A percentile compares a stretch with the other conserved stretches of the same genome.
Evolutionary conservation across 2,329 filamentous ascomycete genomes (phyloP).

Genomic region (Pseudocercospora musae): DNA sequence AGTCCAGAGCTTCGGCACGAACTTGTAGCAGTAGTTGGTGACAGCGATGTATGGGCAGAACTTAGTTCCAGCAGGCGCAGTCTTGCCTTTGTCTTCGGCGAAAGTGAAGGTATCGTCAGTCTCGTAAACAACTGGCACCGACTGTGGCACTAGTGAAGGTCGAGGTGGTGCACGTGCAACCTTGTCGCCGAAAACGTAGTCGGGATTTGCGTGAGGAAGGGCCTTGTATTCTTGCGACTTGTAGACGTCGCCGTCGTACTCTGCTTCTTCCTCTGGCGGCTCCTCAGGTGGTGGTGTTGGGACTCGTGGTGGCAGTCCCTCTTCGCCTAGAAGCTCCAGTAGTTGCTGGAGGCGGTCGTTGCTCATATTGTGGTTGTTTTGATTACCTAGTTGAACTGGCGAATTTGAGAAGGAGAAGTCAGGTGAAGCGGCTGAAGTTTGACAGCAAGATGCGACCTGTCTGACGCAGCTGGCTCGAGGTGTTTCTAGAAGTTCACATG

Average conservation of each 20-base stretch:
- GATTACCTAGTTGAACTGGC: background rate
- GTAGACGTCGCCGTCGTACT: slow-evolving; percentile 6
- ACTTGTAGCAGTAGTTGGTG: slow-evolving; percentile 57
- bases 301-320: slow-evolving; percentile 19
- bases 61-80: slow-evolving; percentile 31
- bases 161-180: background rate
- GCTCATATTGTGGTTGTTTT: background rate
- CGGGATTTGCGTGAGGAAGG: slow-evolving; percentile 3
- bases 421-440: background rate
- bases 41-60: slow-evolving; percentile 49
- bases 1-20: slow-evolving; percentile 48
- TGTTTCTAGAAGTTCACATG: background rate
- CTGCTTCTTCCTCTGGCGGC: background rate
- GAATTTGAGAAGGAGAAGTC: background rate
- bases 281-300: slow-evolving; percentile 8
- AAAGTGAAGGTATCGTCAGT: slow-evolving; percentile 15
- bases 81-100: slow-evolving; percentile 33
- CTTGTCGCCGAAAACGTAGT: background rate
- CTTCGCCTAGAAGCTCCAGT: slow-evolving; percentile 16
- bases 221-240: slow-evolving; percentile 10
- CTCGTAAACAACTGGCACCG: background rate
- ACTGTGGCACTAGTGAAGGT: background rate
- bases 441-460: background rate
- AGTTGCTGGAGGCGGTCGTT: slow-evolving; percentile 7
- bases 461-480: background rate